Evolutionary conservation across 164 flowering plant genomes (phyloP).

Genomic region (Stephania japonica): DNA sequence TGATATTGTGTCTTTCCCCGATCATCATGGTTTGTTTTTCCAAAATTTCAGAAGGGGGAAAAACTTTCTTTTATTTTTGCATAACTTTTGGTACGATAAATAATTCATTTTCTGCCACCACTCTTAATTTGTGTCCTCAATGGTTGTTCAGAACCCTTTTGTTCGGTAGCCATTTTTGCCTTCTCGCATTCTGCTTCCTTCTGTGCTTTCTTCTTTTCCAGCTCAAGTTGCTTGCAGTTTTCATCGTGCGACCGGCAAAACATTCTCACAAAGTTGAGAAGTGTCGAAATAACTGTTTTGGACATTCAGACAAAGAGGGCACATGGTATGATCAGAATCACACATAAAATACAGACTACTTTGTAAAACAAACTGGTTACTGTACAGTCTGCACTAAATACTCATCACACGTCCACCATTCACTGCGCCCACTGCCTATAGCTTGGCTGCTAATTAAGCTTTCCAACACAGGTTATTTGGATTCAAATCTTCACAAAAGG

Average conservation of each 20-base stretch:
- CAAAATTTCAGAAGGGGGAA: constrained; percentile 1
- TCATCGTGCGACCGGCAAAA: constrained; percentile 72
- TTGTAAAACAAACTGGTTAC: not conserved
- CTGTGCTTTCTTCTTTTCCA: constrained; percentile 66
- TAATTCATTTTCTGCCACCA: constrained; percentile 19
- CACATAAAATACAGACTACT: not conserved
- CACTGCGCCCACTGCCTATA: no score
- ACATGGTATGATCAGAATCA: not conserved
- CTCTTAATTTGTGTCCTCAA: constrained; percentile 19
- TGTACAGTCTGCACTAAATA: not conserved
- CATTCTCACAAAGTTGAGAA: constrained; percentile 66
- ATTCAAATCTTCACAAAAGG: no score
- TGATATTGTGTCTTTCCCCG: not conserved
- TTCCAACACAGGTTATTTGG: no score
- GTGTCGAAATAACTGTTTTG: constrained; percentile 70
- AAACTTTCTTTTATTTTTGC: not conserved
- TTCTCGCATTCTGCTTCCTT: constrained; percentile 60
- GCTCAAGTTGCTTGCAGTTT: constrained; percentile 75
- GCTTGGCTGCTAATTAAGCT: no score
- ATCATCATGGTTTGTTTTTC: not conserved
- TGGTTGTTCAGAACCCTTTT: constrained; percentile 23
- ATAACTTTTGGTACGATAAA: not conserved
- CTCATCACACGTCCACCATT: no score
- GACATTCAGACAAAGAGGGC: not conserved
- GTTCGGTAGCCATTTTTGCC: constrained; percentile 28